Evolutionary conservation across 1,284 basidiomycete species (phyloP).

Genomic region (Baeospora myosura): DNA sequence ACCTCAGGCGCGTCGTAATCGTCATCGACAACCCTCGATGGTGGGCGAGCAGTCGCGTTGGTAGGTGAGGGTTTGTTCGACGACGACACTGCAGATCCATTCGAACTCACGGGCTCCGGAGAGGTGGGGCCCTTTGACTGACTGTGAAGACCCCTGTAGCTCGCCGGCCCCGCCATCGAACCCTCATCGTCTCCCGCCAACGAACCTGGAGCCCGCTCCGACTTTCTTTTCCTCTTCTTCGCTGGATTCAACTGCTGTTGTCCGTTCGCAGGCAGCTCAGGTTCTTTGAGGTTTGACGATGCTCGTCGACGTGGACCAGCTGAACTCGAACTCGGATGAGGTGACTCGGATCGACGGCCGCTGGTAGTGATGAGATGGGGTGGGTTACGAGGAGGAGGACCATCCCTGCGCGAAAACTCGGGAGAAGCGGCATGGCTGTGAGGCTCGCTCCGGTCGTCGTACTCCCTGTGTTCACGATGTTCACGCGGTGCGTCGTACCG

Average conservation of each 20-base stretch:
- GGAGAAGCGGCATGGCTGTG: too few species aligned
- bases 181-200: too few species aligned
- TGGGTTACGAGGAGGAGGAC: too few species aligned
- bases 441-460: too few species aligned
- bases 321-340: too few species aligned
- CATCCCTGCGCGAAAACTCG: too few species aligned
- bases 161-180: not conserved
- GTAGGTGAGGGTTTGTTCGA: slow-evolving; percentile 67
- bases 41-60: slow-evolving; percentile 45
- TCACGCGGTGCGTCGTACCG: too few species aligned
- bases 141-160: slow-evolving; percentile 6
- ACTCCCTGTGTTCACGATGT: too few species aligned
- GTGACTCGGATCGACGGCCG: too few species aligned
- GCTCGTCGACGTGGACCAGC: too few species aligned
- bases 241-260: not conserved
- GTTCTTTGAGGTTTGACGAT: too few species aligned
- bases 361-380: too few species aligned
- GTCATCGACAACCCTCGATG: slow-evolving; percentile 65
- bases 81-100: slow-evolving; percentile 51
- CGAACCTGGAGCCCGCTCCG: not conserved
- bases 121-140: slow-evolving; percentile 34
- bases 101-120: slow-evolving; percentile 55
- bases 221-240: not conserved
- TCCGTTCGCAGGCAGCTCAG: not conserved
- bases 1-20: slow-evolving; percentile 74